Evolutionary conservation across 2,329 filamentous ascomycete genomes (phyloP).

Genomic region (Colletotrichum sp.): DNA sequence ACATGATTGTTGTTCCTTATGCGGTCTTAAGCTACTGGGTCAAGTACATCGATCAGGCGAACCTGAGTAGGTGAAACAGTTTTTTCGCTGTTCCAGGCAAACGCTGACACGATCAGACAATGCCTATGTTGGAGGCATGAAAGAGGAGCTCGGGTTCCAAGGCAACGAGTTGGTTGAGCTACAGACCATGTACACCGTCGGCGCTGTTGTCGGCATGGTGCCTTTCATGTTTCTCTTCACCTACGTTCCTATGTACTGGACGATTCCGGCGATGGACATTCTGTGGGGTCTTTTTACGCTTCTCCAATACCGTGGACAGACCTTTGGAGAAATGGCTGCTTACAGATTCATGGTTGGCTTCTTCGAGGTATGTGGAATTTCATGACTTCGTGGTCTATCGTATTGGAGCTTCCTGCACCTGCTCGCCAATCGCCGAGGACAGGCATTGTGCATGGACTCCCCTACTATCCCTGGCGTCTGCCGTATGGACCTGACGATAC

Average conservation of each 20-base stretch:
- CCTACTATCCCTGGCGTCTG: too few species aligned
- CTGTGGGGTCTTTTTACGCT: conserved; percentile 63
- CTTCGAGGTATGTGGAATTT: conserved; percentile 22
- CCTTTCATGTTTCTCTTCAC: conserved; percentile 32
- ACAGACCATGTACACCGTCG: conserved; percentile 28
- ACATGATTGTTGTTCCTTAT: conserved; percentile 38
- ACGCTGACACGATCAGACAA: conserved; percentile 47
- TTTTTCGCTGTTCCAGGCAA: conserved; percentile 13
- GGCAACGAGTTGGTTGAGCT: conserved; percentile 31
- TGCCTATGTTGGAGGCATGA: conserved; percentile 33
- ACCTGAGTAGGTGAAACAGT: conserved; percentile 25
- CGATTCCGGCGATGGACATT: conserved; percentile 41
- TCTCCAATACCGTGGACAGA: conserved; percentile 32
- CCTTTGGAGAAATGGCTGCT: conserved; percentile 23
- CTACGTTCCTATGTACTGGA: conserved; percentile 32
- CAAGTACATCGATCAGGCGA: conserved; percentile 30
- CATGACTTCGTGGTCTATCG: conserved; percentile 31
- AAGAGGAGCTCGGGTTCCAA: conserved; percentile 26
- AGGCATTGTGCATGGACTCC: too few species aligned
- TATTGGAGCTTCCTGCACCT: conserved; percentile 31
- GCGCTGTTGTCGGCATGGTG: conserved; percentile 29
- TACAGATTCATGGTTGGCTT: conserved; percentile 38
- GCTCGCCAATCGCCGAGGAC: too few species aligned
- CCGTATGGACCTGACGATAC: not conserved
- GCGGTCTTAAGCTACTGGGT: conserved; percentile 35